These are phyloP conservation scores for Aspergillus sp. DNA, from an alignment of 2,329 filamentous ascomycete genomes.

Conservation along the genomic window DNA sequence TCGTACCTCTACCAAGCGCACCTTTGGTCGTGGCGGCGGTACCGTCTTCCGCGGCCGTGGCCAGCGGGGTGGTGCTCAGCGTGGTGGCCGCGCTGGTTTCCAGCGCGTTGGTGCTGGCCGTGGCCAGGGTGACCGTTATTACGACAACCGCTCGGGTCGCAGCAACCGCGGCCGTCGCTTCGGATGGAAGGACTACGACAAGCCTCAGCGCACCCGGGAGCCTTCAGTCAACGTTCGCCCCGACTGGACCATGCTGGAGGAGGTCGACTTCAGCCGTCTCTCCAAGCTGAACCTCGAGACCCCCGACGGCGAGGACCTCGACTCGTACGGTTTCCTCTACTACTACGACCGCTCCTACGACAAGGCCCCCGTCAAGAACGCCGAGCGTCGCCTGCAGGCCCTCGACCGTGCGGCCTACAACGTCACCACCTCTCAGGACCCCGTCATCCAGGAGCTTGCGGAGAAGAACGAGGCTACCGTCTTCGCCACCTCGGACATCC, in stretches of 20 bases:
- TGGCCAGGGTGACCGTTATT: constrained; percentile 64
- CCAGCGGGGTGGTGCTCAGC: constrained; percentile 75
- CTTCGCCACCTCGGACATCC: constrained; percentile 93
- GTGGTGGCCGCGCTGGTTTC: constrained; percentile 69
- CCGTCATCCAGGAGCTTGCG: constrained; percentile 92
- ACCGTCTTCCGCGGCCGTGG: constrained; percentile 80
- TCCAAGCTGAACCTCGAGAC: constrained; percentile 94
- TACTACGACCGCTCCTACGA: constrained; percentile 97
- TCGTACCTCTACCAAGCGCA: constrained; percentile 78
- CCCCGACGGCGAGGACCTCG: constrained; percentile 91
- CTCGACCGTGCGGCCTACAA: constrained; percentile 97
- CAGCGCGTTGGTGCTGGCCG: constrained; percentile 71
- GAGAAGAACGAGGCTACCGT: constrained; percentile 96
- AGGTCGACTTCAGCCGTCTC: constrained; percentile 97
- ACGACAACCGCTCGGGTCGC: constrained; percentile 69
- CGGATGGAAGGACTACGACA: constrained; percentile 98
- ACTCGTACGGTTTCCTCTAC: constrained; percentile 95
- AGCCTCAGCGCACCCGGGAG: constrained; percentile 93
- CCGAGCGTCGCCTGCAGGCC: constrained; percentile 81
- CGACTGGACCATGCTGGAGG: constrained; percentile 93
- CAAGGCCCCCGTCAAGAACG: constrained; percentile 85
- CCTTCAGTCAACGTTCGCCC: constrained; percentile 94
- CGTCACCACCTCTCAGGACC: constrained; percentile 93
- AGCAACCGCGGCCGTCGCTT: constrained; percentile 79
- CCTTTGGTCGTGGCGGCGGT: constrained; percentile 80